These are phyloP conservation scores for Eucalyptus polybractea DNA, from an alignment of 345 rosid species.

Conservation along the genomic window DNA sequence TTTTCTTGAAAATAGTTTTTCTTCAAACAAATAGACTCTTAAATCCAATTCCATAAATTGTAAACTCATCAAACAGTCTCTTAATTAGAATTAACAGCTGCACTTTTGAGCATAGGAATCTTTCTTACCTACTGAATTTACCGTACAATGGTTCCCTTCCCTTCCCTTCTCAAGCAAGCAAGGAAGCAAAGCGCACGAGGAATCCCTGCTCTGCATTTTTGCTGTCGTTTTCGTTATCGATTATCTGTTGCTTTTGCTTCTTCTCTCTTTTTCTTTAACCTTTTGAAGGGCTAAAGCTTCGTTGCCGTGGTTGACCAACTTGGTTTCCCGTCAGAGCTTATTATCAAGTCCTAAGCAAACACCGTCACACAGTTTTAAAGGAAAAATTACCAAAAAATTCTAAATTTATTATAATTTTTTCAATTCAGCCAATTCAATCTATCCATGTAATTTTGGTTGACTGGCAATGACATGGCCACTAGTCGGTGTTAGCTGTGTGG, in stretches of 20 bases:
- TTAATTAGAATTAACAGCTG: not conserved
- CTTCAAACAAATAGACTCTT: not conserved
- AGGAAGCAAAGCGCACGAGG: not conserved
- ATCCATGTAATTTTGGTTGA: accelerated
- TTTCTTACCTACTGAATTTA: not conserved
- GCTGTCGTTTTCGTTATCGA: not conserved
- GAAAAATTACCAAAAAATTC: not conserved
- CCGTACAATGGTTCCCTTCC: not conserved
- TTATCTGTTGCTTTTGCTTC: not conserved
- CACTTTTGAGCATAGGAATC: not conserved
- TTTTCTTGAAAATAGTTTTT: not conserved
- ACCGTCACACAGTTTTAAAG: not conserved
- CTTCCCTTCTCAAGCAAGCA: not conserved
- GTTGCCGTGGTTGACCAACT: not conserved
- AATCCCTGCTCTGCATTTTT: not conserved
- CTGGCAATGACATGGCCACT: accelerated
- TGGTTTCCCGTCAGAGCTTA: not conserved
- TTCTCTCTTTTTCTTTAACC: not conserved
- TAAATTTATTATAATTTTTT: no score
- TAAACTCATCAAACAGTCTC: not conserved
- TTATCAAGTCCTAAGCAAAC: not conserved
- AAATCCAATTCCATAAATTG: not conserved
- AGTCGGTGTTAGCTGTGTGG: no score
- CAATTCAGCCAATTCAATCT: no score
- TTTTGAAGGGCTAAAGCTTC: not conserved